Evolutionary conservation across 257 asterid species (phyloP), one percentile per base, ranked within the genome.

Genomic region (Lycium ferocissimum): DNA sequence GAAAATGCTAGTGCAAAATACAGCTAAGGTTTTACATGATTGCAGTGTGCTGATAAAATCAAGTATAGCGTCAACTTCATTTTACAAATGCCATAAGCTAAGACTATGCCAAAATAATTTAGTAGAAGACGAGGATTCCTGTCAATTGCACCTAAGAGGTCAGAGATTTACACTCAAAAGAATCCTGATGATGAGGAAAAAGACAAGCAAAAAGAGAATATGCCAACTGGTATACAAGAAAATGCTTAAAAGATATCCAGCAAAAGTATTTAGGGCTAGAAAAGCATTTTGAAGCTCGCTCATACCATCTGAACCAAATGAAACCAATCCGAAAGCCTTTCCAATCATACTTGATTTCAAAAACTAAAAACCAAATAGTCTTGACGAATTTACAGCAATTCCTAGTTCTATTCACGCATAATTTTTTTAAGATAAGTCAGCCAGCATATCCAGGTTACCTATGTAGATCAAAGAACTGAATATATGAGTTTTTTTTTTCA

Each of bases 241-340:
- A 75, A 75, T 22, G 81, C 81, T 22, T 22, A 49, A 49, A 51
- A 75, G 62, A 75, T 75, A 49, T 75, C 62, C 81, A 49, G 10
- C 20, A 75, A 75, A 22, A 49, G 22, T 49, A 72, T 7, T 72
- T n/a, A 45, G 59, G 59, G 59, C 59, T 11, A 72, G 40, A 45
- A 72, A 72, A 72, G 80, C 59, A 72, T 72, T 72, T 45, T 49
- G 81, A 49, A 75, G 45, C 45, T 75, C 81, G 14, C 62, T 22
- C 40, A 75, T 72, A 45, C 18, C 80, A 72, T 72, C 58, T 2
- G 38, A 59, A 7, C 66, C 33, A 18, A 59, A 59, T 7, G 22
- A 59, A 59, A 59, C 66, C 66, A 59, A 59, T 45, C 45, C 40
- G 53, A 75, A 61, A 22, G 62, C 22, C 81, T n/a, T 75, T 75